Base-by-base conservation (phyloP, 805 yeast genomes). In the Sugiyamaella chiloensis region DNA sequence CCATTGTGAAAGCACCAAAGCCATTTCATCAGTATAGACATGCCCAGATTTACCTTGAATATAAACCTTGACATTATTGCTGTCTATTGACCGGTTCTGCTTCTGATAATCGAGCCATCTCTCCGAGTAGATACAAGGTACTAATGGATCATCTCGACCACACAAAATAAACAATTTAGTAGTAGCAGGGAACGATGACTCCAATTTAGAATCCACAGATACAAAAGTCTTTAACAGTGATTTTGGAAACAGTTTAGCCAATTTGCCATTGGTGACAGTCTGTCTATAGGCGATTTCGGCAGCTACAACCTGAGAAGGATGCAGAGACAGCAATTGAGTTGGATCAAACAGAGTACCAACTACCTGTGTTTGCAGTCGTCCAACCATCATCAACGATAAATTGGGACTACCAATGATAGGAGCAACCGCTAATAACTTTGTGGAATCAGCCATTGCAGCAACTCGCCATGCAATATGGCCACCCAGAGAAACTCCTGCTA, bases 401-500 rank as follows among this genome's bases (percentile, higher is more conserved):
- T 73, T 74, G 6, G 74, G 69, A 47, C 75, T 68, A 2, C 82
- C 82, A 40, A 80, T 66, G 21, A 78, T 68, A 1, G 83, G 82
- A 34, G 73, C 72, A 12, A 74, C 67, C 24, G 67, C 67, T 12
- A 63, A 60, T 9, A 43, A 51, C 55, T 56, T 41, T 62, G 46
- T 30, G 12, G 47, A 47, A 9, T 44, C 52, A 11, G 52, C 24
- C 30, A 42, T 21, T 8, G 57, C 17, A 69, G 79, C 60, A 63
- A 70, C 54, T 73, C 60, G 62, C 67, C 77, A 76, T 24, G 73
- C 66, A n/a, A 73, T 67, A 60, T 80, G 83, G 0, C 79, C 85
- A 2, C 85, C 84, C 39, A 79, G 65, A 0, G 83, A 78, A 34
- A 68, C 67, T 1, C 85, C 86, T 9, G 71, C 56, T 24, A 76